phyloP scores from a whole-genome alignment of 2,329 filamentous ascomycete species.

The Rhinocladiella mackenziei region DNA sequence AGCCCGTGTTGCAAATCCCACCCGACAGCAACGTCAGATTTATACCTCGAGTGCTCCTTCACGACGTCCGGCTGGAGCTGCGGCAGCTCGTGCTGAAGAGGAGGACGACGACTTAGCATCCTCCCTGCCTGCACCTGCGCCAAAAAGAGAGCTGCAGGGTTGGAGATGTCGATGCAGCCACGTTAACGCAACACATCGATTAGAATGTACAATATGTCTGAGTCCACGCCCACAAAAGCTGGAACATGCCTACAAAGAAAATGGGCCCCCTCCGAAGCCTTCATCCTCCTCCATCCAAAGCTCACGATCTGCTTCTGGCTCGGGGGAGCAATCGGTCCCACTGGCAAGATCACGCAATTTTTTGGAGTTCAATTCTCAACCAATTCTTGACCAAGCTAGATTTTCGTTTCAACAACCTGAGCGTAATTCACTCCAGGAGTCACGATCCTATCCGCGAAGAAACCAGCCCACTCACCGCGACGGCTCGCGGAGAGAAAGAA shows the following conservation, averaged over 20 bases:
- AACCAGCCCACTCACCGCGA: too few species aligned
- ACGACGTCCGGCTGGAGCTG: slow-evolving; percentile 33
- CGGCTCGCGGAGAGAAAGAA: too few species aligned
- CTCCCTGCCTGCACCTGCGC: slow-evolving; percentile 5
- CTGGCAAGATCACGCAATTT: not conserved
- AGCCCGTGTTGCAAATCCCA: slow-evolving; percentile 24
- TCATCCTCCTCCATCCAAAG: not conserved
- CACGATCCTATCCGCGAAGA: not conserved
- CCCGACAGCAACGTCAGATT: slow-evolving; percentile 32
- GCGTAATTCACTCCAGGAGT: not conserved
- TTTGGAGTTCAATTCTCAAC: not conserved
- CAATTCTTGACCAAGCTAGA: slow-evolving; percentile 1
- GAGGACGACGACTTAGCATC: slow-evolving; percentile 24
- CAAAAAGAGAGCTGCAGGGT: slow-evolving; percentile 14
- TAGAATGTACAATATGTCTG: slow-evolving; percentile 33
- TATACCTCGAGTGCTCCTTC: slow-evolving; percentile 35
- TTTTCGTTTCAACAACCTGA: not conserved
- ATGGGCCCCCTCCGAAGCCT: not conserved
- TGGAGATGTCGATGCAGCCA: slow-evolving; percentile 24
- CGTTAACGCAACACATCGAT: slow-evolving; percentile 17
- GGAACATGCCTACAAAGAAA: slow-evolving; percentile 15
- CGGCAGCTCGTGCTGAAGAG: slow-evolving; percentile 27
- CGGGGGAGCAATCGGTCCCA: slow-evolving; percentile 44
- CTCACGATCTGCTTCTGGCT: slow-evolving; percentile 51
- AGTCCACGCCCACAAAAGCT: slow-evolving; percentile 27